Conservation (phyloP, 495 filamentous ascomycete genomes). For the Annulohypoxylon stygium region DNA sequence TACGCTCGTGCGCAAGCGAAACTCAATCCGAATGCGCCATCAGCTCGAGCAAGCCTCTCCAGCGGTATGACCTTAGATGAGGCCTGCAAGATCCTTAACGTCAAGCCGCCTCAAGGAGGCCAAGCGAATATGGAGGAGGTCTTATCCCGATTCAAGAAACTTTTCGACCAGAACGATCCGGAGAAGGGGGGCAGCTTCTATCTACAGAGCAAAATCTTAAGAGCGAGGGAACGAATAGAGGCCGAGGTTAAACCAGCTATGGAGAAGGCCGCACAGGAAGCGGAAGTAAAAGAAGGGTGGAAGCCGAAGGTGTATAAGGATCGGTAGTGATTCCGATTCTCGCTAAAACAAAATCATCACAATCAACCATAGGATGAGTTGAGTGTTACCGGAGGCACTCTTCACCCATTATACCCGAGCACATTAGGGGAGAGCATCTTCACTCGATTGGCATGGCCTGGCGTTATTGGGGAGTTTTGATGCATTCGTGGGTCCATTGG, state of each 20-base stretch:
- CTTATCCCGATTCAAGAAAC: conserved; percentile 88
- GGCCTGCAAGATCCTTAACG: conserved; percentile 97
- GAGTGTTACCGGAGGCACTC: conserved; percentile 12
- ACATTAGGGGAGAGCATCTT: conserved; percentile 55
- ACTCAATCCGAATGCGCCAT: conserved; percentile 59
- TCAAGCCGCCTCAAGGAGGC: conserved; percentile 86
- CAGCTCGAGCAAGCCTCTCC: conserved; percentile 62
- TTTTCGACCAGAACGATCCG: conserved; percentile 95
- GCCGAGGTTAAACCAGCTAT: conserved; percentile 72
- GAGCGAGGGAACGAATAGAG: conserved; percentile 93
- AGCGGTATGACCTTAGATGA: conserved; percentile 90
- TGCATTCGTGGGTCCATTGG: conserved; percentile 30
- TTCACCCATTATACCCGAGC: conserved; percentile 25
- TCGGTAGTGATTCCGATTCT: conserved; percentile 60
- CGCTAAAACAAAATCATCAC: not conserved
- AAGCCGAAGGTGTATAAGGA: conserved; percentile 96
- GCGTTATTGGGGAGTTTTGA: conserved; percentile 54
- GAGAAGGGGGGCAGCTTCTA: conserved; percentile 97
- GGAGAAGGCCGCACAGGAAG: conserved; percentile 67
- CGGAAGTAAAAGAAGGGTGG: conserved; percentile 85
- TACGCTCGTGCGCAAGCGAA: conserved; percentile 77
- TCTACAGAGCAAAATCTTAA: conserved; percentile 93
- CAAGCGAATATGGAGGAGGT: conserved; percentile 80
- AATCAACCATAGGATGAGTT: conserved; percentile 14
- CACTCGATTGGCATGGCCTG: conserved; percentile 64